These are phyloP conservation scores for Candida insectalens DNA, from an alignment of 805 yeast species.

Conservation along the genomic window DNA sequence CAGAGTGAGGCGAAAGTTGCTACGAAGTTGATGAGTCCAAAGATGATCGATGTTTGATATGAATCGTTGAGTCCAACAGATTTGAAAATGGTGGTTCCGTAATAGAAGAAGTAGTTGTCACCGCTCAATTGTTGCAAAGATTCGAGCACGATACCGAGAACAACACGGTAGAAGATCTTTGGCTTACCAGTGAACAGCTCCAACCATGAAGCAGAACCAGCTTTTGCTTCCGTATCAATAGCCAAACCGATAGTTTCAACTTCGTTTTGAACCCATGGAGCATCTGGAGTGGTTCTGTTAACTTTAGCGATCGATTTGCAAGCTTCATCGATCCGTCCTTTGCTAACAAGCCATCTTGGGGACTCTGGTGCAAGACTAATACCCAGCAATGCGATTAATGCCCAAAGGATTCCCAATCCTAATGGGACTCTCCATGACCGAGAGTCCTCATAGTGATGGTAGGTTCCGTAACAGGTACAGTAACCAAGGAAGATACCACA, in stretches of 20 bases:
- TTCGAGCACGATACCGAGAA: slow-evolving; percentile 52
- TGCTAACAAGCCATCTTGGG: slow-evolving; percentile 52
- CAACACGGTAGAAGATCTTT: slow-evolving; percentile 43
- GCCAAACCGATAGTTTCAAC: slow-evolving; percentile 47
- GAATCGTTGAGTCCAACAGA: slow-evolving; percentile 48
- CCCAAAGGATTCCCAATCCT: no score
- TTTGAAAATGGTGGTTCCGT: slow-evolving; percentile 50
- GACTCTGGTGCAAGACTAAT: slow-evolving; percentile 61
- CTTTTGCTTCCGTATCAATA: slow-evolving; percentile 49
- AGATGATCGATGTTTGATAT: slow-evolving; percentile 42
- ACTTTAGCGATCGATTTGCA: slow-evolving; percentile 43
- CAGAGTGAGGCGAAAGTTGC: slow-evolving; percentile 44
- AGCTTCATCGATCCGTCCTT: slow-evolving; percentile 42
- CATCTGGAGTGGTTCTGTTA: slow-evolving; percentile 45
- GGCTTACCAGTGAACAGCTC: slow-evolving; percentile 59
- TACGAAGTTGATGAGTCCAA: slow-evolving; percentile 46
- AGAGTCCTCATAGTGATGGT: no score
- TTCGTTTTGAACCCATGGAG: slow-evolving; percentile 45
- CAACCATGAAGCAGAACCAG: slow-evolving; percentile 58
- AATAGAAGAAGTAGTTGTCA: slow-evolving; percentile 55
- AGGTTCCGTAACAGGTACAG: no score
- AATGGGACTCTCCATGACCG: no score
- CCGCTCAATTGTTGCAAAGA: slow-evolving; percentile 53
- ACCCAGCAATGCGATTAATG: slow-evolving; percentile 36
- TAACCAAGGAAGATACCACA: no score